These are phyloP conservation scores for Phytomonas sp. DNA, from an alignment of 208 protist genomes.

Conservation along the genomic window DNA sequence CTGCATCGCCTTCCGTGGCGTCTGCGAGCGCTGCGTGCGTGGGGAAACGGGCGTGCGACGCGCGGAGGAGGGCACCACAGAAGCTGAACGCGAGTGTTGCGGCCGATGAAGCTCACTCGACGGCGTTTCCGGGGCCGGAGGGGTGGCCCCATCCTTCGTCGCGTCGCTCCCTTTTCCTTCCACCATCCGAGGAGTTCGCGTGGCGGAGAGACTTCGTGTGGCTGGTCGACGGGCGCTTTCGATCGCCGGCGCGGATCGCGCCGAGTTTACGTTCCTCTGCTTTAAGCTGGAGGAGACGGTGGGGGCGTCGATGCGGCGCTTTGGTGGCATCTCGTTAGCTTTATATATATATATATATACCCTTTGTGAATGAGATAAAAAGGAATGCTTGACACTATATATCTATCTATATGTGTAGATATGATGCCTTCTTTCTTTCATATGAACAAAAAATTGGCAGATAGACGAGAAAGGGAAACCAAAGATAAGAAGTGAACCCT, in stretches of 20 bases:
- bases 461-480: not conserved
- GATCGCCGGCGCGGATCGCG: constrained; percentile 15
- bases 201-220: constrained; percentile 6
- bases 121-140: not conserved
- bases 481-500: not conserved
- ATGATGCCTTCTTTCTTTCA: constrained; percentile 1
- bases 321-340: constrained; percentile 36
- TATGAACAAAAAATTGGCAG: not conserved
- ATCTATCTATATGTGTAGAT: not conserved
- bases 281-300: constrained; percentile 2
- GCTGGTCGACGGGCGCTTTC: constrained; percentile 5
- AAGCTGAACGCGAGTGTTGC: not conserved
- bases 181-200: not conserved
- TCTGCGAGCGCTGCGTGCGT: not conserved
- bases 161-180: not conserved
- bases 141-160: not conserved
- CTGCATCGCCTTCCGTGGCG: not conserved
- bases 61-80: not conserved
- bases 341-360: no score
- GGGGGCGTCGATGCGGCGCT: constrained; percentile 28
- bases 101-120: not conserved
- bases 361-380: not conserved
- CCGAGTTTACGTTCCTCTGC: not conserved
- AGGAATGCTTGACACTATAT: constrained; percentile 8
- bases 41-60: not conserved